Evolutionary conservation across 2,329 filamentous ascomycete genomes (phyloP).

Genomic region (Lasiodiplodia sp.): DNA sequence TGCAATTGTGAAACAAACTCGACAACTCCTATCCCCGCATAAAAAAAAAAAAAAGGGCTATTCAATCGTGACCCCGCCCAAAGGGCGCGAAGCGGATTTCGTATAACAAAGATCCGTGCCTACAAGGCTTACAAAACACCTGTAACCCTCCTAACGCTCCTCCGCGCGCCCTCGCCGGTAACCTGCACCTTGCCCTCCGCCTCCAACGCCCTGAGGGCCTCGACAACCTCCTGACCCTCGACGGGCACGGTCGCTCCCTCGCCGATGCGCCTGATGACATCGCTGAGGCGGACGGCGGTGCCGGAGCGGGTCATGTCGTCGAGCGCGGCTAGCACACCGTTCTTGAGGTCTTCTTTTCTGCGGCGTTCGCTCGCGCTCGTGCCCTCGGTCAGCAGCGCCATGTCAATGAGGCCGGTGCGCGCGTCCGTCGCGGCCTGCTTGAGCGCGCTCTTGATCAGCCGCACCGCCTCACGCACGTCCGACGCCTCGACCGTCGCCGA

Average conservation of each 20-base stretch:
- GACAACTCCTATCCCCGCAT: background rate
- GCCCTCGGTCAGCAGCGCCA: slow-evolving; percentile 95
- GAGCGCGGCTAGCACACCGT: slow-evolving; percentile 73
- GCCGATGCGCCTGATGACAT: slow-evolving; percentile 74
- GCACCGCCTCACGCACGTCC: slow-evolving; percentile 89
- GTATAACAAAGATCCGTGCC: too few species aligned
- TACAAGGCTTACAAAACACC: slow-evolving; percentile 49
- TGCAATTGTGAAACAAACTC: background rate
- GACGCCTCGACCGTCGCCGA: slow-evolving; percentile 74
- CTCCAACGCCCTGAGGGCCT: slow-evolving; percentile 81
- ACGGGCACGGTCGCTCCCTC: slow-evolving; percentile 68
- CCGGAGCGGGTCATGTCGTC: slow-evolving; percentile 77
- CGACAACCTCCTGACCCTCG: slow-evolving; percentile 81
- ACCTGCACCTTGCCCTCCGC: slow-evolving; percentile 84
- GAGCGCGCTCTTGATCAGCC: slow-evolving; percentile 89
- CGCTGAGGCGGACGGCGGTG: slow-evolving; percentile 75
- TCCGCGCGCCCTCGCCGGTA: slow-evolving; percentile 82
- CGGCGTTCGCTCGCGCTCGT: slow-evolving; percentile 86
- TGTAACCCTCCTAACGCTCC: slow-evolving; percentile 78
- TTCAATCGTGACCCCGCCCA: background rate
- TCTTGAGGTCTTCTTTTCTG: slow-evolving; percentile 83
- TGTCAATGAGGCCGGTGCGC: slow-evolving; percentile 90
- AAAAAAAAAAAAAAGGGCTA: background rate
- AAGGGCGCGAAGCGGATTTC: too few species aligned
- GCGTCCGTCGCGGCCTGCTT: slow-evolving; percentile 97